phyloP scores from a whole-genome alignment of 2,329 filamentous ascomycete genomes.

The Decorospora gaudefroyi region DNA sequence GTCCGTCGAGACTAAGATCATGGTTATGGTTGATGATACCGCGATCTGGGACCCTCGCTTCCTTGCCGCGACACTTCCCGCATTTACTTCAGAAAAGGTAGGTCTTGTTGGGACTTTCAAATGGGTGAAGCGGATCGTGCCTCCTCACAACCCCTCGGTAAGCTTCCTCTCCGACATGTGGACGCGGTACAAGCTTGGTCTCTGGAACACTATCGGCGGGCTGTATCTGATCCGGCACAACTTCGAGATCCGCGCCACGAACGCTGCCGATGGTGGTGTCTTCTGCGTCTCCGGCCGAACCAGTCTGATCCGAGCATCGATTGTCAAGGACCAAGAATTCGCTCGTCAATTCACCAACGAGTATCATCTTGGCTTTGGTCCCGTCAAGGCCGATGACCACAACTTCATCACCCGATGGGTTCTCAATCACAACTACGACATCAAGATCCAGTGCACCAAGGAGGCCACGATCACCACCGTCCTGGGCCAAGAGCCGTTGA shows the following conservation, averaged over 20 bases:
- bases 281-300: slow-evolving; percentile 43
- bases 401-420: slow-evolving; percentile 59
- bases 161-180: slow-evolving; percentile 4
- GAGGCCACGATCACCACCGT: slow-evolving; percentile 57
- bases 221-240: slow-evolving; percentile 43
- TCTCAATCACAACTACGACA: slow-evolving; percentile 53
- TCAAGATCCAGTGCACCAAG: slow-evolving; percentile 58
- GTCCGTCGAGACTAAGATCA: slow-evolving; percentile 14
- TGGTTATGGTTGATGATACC: slow-evolving; percentile 27
- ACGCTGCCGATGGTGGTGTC: slow-evolving; percentile 40
- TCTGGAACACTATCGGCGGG: slow-evolving; percentile 31
- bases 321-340: slow-evolving; percentile 32
- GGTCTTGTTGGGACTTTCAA: slow-evolving; percentile 33
- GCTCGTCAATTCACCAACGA: slow-evolving; percentile 27
- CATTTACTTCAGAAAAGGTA: slow-evolving; percentile 24
- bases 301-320: slow-evolving; percentile 26
- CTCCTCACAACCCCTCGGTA: not conserved
- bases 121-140: slow-evolving; percentile 23
- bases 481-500: slow-evolving; percentile 37
- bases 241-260: slow-evolving; percentile 40
- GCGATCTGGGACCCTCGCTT: slow-evolving; percentile 25
- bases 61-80: slow-evolving; percentile 20
- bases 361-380: slow-evolving; percentile 21
- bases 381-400: slow-evolving; percentile 39
- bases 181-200: slow-evolving; percentile 18